Percentiles rank a stretch among this genome's conserved stretches.
Conservation (phyloP, 1,139 yeast species). For the Diutina mesorugosa region DNA sequence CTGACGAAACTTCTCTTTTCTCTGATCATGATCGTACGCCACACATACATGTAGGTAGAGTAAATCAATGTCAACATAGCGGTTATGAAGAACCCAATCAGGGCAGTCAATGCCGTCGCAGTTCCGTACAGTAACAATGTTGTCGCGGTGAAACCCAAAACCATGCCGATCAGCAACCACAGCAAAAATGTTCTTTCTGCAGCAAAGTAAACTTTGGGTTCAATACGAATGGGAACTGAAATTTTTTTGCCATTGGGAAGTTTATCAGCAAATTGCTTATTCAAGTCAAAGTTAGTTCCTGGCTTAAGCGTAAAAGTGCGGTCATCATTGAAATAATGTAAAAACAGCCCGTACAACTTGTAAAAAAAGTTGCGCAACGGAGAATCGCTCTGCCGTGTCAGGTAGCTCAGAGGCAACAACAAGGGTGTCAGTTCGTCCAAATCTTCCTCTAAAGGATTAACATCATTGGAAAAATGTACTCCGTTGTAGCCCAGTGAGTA, state of each 20-base stretch:
- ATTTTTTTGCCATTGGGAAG: constrained; percentile 74
- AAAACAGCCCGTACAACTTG: constrained; percentile 23
- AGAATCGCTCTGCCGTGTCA: constrained; percentile 14
- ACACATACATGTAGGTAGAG: constrained; percentile 63
- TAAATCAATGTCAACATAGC: constrained; percentile 64
- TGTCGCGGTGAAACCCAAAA: constrained; percentile 63
- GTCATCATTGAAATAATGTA: constrained; percentile 47
- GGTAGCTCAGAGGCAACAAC: constrained; percentile 24
- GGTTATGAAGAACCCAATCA: constrained; percentile 79
- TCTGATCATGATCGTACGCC: constrained; percentile 77
- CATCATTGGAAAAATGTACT: constrained; percentile 34
- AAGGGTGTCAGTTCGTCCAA: constrained; percentile 31
- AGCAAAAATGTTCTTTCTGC: constrained; percentile 71
- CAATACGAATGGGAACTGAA: constrained; percentile 68
- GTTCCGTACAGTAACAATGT: constrained; percentile 62
- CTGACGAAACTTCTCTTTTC: constrained; percentile 59
- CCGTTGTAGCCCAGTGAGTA: constrained; percentile 17
- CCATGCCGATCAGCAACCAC: constrained; percentile 66
- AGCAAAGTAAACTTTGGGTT: constrained; percentile 78
- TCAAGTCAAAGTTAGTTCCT: constrained; percentile 67
- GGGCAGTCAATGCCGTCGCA: constrained; percentile 60
- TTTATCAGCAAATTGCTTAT: constrained; percentile 28
- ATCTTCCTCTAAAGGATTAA: constrained; percentile 36
- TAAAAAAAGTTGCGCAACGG: constrained; percentile 21
- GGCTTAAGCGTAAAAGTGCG: constrained; percentile 63